Evolutionary conservation across 1,284 basidiomycete species (phyloP), one percentile per base, ranked within the genome.

Genomic region (Athelia psychrophila): DNA sequence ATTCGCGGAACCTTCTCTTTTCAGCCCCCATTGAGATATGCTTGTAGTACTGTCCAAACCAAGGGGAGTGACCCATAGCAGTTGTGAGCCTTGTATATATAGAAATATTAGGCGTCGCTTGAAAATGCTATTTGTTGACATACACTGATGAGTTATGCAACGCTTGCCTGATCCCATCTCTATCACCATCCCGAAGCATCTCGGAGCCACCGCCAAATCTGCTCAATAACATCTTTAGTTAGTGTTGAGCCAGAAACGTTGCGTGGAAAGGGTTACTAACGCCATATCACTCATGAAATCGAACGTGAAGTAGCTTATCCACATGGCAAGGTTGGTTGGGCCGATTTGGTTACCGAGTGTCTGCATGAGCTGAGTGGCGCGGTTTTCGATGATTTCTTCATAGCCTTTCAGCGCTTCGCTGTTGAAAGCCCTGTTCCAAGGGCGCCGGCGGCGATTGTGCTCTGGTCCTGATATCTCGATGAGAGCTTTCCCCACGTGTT

Each of bases 371-470:
- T 79, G 69, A 5, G 60, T 55, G 0, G 66, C 66, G 12, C 78
- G 66, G 35, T 59, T 64, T 2, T 64, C 58, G 8, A 84, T 60
- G 33, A 79, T 69, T 0, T 59, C 62, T 55, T 80, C 73, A 58
- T 84, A 86, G 12, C 73, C 77, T 56, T 76, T 78, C n/a, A 86
- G 56, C 4, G 81, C 76, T 8, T 67, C 56, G 8, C 75, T 66
- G 54, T 68, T 74, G 60, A 84, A 76, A 0, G 72, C 82, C 20
- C 72, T 71, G 32, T 75, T 74, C 82, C 83, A 85, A 4, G 74
- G 68, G 48, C 72, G 72, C 20, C 83, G 72, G 16, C 79, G 72
- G 18, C 71, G 69, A 0, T 74, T 62, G 51, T 84, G 82, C 27
- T 30, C 27, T 16, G 66, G 62, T 4, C 67, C 66, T n/a, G 61